A percentile compares a stretch with the other conserved stretches of the same genome.
Conservation (phyloP, 2,329 filamentous ascomycete genomes). For the Dryadomyces quercus-mongolicae region DNA sequence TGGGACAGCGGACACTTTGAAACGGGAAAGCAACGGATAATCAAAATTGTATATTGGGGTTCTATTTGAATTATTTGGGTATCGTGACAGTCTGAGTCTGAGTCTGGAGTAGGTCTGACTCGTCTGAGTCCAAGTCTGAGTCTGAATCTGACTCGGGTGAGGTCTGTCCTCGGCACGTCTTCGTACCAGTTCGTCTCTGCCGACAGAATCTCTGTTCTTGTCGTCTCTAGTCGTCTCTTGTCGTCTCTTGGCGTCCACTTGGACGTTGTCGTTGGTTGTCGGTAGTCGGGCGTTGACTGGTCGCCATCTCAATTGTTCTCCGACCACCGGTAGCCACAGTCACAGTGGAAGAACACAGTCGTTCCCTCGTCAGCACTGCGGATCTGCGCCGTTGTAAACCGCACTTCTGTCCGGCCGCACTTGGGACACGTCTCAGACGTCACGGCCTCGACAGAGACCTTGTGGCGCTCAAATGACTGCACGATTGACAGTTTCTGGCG, state of each 20-base stretch:
- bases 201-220: too few species aligned
- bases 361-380: constrained; percentile 91
- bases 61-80: background rate
- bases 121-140: background rate
- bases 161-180: too few species aligned
- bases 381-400: constrained; percentile 73
- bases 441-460: constrained; percentile 59
- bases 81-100: background rate
- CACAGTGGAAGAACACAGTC: constrained; percentile 81
- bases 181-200: too few species aligned
- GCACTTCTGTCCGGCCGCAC: constrained; percentile 73
- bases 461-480: constrained; percentile 66
- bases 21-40: too few species aligned
- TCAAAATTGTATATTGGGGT: too few species aligned
- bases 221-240: too few species aligned
- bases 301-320: constrained; percentile 41
- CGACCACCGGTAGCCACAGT: constrained; percentile 55
- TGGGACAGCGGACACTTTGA: too few species aligned
- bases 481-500: constrained; percentile 80
- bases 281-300: too few species aligned
- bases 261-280: too few species aligned
- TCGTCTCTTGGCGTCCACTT: background rate
- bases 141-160: too few species aligned
- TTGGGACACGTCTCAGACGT: constrained; percentile 63
- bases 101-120: background rate